Base-by-base conservation (phyloP, 331 rosid species). In the Telfairia occidentalis region DNA sequence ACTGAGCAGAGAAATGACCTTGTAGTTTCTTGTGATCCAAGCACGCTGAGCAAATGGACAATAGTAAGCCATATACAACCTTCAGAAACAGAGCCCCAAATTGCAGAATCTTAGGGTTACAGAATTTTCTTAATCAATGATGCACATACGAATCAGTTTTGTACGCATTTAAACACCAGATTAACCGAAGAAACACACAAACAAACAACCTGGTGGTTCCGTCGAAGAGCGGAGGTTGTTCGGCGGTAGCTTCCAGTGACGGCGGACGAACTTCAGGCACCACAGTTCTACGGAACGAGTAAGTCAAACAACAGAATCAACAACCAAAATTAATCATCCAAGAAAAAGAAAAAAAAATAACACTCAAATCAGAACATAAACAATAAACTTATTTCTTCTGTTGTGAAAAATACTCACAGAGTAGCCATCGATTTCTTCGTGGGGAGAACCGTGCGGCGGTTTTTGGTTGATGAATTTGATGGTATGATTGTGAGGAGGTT, bases 201-300 rank as follows among this genome's bases (percentile, higher is more conserved):
- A 18, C 50, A 64, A 71, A 8, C 18, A 81, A 92, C 96, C 98
- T 90, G 75, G 92, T 86, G 40, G 98, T 90, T 81, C 97, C 98
- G 65, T 92, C 97, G 53, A 92, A 92, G 35, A 90, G 79, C 58
- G 96, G 79, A 69, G 97, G 98, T 61, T 79, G 96, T 9, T 77
- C 79, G 59, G 98, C 83, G 26, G 82, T 59, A 78, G 92, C 84
- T 71, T 86, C 85, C 75, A 92, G 60, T 0, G 85, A 19, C 0
- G 89, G 79, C 23, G 93, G 88, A 76, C 52, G 89, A 71, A 38
- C 83, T 45, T 73, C 87, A 15, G 69, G 73, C 65, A 13, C 73
- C 49, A 37, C 49, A 37, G 1, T 42, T 67, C 53, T 42, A 24
- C 15, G 5, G 5, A 13, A 29, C 21, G 11, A 42, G 19, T 0